phyloP scores from a whole-genome alignment of 306 rosid genomes.

The Albizia julibrissin region DNA sequence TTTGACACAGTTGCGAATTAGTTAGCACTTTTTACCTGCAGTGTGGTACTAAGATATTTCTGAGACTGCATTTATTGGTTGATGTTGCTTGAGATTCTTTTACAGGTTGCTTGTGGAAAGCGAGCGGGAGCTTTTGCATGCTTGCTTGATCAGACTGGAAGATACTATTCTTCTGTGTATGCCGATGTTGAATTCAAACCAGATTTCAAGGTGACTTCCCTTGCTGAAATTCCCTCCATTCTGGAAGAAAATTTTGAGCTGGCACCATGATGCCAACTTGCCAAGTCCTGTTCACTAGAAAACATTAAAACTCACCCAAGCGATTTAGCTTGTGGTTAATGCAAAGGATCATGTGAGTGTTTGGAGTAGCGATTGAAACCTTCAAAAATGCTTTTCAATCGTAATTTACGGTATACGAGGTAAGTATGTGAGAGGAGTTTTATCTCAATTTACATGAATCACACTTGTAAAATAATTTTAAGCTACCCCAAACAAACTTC shows the following conservation, averaged over 20 bases:
- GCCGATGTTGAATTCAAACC: conserved; percentile 57
- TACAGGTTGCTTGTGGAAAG: conserved; percentile 83
- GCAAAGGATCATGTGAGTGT: conserved; percentile 6
- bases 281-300: neutral
- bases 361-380: too few species aligned
- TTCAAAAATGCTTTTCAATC: too few species aligned
- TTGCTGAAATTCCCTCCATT: conserved; percentile 56
- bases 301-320: neutral
- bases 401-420: too few species aligned
- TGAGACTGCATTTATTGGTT: conserved; percentile 22
- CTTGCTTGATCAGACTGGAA: conserved; percentile 83
- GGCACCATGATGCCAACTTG: conserved; percentile 52
- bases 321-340: conserved; percentile 22
- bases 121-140: conserved; percentile 87
- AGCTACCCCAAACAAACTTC: too few species aligned
- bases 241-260: conserved; percentile 71
- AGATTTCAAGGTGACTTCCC: conserved; percentile 85
- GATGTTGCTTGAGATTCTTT: conserved; percentile 14
- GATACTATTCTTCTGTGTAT: conserved; percentile 59
- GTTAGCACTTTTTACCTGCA: conserved; percentile 8
- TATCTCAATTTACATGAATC: too few species aligned
- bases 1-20: conserved; percentile 19
- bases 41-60: neutral
- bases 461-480: too few species aligned
- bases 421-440: too few species aligned